Percentiles rank a stretch among this genome's conserved stretches.
Evolutionary conservation across 2,329 filamentous ascomycete genomes (phyloP).

Genomic region (Colletotrichum costaricense): DNA sequence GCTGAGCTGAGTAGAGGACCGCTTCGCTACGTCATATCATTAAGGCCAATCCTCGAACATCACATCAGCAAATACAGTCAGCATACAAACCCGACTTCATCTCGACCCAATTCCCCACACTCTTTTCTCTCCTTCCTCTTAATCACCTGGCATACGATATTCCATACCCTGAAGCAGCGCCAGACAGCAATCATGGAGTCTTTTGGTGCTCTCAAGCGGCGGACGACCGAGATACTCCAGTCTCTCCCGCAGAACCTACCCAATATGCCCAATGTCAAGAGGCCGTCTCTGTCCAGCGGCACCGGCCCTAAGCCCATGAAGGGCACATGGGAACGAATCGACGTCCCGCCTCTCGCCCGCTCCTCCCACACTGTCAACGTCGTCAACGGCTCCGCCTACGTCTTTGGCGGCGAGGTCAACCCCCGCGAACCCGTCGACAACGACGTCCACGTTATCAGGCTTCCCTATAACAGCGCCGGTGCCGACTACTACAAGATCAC

Average conservation of each 20-base stretch:
- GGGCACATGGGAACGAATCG: conserved; percentile 71
- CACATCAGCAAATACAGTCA: conserved; percentile 22
- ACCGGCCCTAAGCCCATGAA: conserved; percentile 51
- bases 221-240: conserved; percentile 64
- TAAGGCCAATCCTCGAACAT: conserved; percentile 4
- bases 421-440: conserved; percentile 78
- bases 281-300: conserved; percentile 35
- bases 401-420: conserved; percentile 82
- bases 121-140: not conserved
- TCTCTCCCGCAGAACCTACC: conserved; percentile 60
- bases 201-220: conserved; percentile 64
- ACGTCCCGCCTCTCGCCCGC: conserved; percentile 68
- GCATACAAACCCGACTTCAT: conserved; percentile 30
- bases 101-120: conserved; percentile 16
- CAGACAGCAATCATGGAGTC: conserved; percentile 57
- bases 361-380: conserved; percentile 80
- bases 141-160: not conserved
- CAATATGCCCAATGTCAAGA: conserved; percentile 25
- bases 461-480: conserved; percentile 67
- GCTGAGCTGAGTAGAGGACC: conserved; percentile 16
- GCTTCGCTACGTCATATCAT: conserved; percentile 33
- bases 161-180: not conserved
- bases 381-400: conserved; percentile 64
- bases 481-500: conserved; percentile 71
- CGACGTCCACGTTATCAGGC: conserved; percentile 73